Conservation (phyloP, 345 rosid species). For the Populus davidiana region DNA sequence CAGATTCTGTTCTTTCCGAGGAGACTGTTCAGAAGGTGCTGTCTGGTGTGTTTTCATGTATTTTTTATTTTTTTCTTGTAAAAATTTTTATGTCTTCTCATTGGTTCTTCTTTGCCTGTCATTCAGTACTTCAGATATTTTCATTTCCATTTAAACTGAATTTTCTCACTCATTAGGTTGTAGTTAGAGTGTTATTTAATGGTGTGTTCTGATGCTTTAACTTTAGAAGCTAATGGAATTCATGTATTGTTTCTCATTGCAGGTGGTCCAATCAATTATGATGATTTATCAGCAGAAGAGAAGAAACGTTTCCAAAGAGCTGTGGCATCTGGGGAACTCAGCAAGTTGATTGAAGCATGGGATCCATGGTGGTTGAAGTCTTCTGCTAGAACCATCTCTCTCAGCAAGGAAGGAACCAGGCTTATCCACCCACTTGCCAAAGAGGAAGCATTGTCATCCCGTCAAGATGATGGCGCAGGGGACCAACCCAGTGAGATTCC, state of each 20-base stretch:
- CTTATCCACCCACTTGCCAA: constrained; percentile 51
- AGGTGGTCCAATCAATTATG: constrained; percentile 54
- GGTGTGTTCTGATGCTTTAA: neutral
- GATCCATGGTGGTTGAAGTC: constrained; percentile 93
- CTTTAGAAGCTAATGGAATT: constrained; percentile 9
- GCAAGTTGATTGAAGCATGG: constrained; percentile 90
- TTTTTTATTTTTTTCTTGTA: neutral
- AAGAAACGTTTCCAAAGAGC: constrained; percentile 79
- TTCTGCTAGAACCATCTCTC: constrained; percentile 56
- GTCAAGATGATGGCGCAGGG: constrained; percentile 16
- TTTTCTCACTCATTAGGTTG: constrained; percentile 6
- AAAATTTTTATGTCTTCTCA: neutral
- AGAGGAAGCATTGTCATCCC: constrained; percentile 21
- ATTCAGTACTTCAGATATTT: neutral
- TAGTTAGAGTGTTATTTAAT: constrained; percentile 13
- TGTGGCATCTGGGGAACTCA: constrained; percentile 78
- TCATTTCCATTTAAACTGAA: neutral
- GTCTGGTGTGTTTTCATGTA: constrained; percentile 41
- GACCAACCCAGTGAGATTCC: constrained; percentile 50
- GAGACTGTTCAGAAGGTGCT: constrained; percentile 61
- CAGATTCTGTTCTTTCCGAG: constrained; percentile 55
- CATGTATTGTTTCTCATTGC: constrained; percentile 2
- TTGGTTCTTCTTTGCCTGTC: neutral
- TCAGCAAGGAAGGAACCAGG: constrained; percentile 57
- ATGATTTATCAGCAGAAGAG: constrained; percentile 72